Conservation (phyloP, 2,329 filamentous ascomycete species). For the Ascochyta fabae region DNA sequence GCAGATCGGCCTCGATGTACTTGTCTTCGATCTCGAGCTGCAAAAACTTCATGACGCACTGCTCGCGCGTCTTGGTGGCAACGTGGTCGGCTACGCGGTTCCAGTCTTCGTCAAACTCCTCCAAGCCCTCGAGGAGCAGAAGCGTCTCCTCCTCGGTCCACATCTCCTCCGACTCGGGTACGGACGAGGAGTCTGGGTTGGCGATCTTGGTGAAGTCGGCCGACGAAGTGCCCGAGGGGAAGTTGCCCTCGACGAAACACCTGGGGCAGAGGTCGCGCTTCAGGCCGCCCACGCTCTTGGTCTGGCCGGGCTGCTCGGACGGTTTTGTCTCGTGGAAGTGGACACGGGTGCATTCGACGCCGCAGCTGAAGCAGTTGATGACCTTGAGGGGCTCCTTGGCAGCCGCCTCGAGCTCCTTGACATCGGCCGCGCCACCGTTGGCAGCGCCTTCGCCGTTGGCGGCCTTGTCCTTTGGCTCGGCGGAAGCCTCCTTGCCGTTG, state of each 20-base stretch:
- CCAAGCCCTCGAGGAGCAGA: constrained; percentile 87
- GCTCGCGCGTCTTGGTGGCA: constrained; percentile 86
- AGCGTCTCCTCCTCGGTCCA: constrained; percentile 93
- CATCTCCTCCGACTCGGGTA: constrained; percentile 82
- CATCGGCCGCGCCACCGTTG: constrained; percentile 69
- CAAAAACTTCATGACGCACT: constrained; percentile 95
- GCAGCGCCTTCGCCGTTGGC: constrained; percentile 68
- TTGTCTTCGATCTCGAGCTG: constrained; percentile 98
- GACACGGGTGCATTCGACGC: constrained; percentile 81
- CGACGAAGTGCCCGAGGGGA: constrained; percentile 78
- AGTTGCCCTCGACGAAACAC: constrained; percentile 84
- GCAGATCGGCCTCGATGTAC: constrained; percentile 82
- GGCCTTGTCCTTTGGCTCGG: constrained; percentile 68
- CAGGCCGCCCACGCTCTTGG: constrained; percentile 63
- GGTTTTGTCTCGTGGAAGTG: constrained; percentile 75
- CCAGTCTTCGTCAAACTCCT: constrained; percentile 96
- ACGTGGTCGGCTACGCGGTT: constrained; percentile 91
- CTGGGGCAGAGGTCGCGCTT: constrained; percentile 91
- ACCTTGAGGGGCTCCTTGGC: constrained; percentile 69
- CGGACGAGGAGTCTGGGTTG: constrained; percentile 79
- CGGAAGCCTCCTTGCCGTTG: constrained; percentile 80
- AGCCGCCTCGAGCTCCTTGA: constrained; percentile 67
- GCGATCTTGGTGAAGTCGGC: constrained; percentile 88
- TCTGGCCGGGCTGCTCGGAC: constrained; percentile 53
- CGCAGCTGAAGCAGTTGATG: constrained; percentile 88